A percentile compares a stretch with the other conserved stretches of the same genome.
Conservation (phyloP, 306 rosid genomes). For the Quercus variabilis region DNA sequence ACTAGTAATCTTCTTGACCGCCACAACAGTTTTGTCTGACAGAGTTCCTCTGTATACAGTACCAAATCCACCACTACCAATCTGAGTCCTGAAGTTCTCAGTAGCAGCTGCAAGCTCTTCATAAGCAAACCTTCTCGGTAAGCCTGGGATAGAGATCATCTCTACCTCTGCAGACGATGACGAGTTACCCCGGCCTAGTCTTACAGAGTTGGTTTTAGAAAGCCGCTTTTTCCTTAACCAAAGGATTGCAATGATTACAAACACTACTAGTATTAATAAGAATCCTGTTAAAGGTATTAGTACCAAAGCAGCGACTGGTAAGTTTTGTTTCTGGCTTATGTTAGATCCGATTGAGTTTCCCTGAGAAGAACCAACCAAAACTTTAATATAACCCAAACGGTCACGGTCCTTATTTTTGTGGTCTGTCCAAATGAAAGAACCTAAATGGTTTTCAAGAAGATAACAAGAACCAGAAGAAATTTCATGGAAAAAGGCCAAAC, state of each 20-base stretch:
- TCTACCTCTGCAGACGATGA: slow-evolving; percentile 59
- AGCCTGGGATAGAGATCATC: slow-evolving; percentile 70
- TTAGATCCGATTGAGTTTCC: not conserved
- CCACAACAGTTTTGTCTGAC: slow-evolving; percentile 63
- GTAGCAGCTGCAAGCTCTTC: slow-evolving; percentile 73
- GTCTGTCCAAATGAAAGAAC: slow-evolving; percentile 44
- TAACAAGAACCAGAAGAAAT: slow-evolving; percentile 67
- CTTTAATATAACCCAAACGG: slow-evolving; percentile 60
- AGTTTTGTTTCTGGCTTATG: slow-evolving; percentile 13
- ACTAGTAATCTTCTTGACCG: slow-evolving; percentile 79
- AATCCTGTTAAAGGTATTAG: slow-evolving; percentile 54
- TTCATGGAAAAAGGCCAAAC: slow-evolving; percentile 59
- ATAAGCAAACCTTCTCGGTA: slow-evolving; percentile 72
- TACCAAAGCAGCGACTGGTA: slow-evolving; percentile 63
- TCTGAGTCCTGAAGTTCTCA: slow-evolving; percentile 57
- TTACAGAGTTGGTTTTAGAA: slow-evolving; percentile 27
- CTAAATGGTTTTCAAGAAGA: slow-evolving; percentile 52
- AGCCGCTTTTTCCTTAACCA: slow-evolving; percentile 45
- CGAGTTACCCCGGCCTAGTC: slow-evolving; percentile 44
- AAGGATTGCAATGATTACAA: slow-evolving; percentile 32
- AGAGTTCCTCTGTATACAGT: slow-evolving; percentile 72
- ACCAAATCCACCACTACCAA: slow-evolving; percentile 90
- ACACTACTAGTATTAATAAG: slow-evolving; percentile 37
- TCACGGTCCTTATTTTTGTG: slow-evolving; percentile 10
- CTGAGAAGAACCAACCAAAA: slow-evolving; percentile 3